Evolutionary conservation across 140 eudicot species (phyloP).

Genomic region (Erigeron philadelphicus): DNA sequence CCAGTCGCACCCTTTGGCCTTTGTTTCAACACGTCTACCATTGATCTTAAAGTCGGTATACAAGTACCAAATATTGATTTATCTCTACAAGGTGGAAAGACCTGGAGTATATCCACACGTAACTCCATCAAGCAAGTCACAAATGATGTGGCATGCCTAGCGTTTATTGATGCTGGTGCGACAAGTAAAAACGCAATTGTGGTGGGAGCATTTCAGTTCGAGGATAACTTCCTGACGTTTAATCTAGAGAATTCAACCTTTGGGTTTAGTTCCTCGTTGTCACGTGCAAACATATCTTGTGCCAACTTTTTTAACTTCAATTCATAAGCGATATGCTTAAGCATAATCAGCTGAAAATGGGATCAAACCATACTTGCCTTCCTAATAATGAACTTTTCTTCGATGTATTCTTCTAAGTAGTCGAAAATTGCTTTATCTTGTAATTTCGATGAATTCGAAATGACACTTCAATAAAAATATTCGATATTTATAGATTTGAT

Average conservation of each 20-base stretch:
- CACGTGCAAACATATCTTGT: slow-evolving; percentile 6
- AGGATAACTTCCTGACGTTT: slow-evolving; percentile 19
- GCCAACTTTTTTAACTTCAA: not conserved
- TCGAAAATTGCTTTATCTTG: not conserved
- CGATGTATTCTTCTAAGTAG: not conserved
- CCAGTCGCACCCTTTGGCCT: not conserved
- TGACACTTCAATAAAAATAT: too few relatives aligned
- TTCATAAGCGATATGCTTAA: not conserved
- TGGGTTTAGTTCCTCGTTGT: slow-evolving; percentile 20
- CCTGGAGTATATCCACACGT: not conserved
- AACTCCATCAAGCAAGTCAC: slow-evolving; percentile 16
- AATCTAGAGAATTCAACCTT: slow-evolving; percentile 11
- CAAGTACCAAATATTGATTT: slow-evolving; percentile 14
- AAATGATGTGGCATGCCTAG: slow-evolving; percentile 12
- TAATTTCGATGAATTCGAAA: too few relatives aligned
- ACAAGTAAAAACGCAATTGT: slow-evolving; percentile 16
- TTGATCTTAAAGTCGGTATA: not conserved
- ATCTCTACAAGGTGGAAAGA: not conserved
- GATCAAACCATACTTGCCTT: not conserved
- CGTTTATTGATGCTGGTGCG: slow-evolving; percentile 15
- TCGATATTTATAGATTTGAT: too few relatives aligned
- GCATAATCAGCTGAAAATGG: not conserved
- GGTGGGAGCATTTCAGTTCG: slow-evolving; percentile 14
- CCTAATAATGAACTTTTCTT: slow-evolving; percentile 4
- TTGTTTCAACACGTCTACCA: slow-evolving; percentile 11